phyloP scores from a whole-genome alignment of 805 yeast species.

The Candida ipomoeae region DNA sequence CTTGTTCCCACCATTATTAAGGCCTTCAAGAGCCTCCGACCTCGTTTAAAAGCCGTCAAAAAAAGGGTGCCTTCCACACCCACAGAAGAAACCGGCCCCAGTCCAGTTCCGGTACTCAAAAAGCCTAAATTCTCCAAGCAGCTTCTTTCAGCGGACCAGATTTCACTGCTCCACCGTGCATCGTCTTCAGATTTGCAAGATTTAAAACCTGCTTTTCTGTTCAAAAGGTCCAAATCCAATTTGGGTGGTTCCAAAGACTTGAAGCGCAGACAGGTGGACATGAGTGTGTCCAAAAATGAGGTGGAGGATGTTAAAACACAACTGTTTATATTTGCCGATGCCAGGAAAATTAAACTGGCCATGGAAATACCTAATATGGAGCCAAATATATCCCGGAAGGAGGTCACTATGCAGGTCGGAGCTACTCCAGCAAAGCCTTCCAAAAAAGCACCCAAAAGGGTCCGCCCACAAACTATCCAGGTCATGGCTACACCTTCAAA shows the following conservation, averaged over 20 bases:
- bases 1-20: conserved; percentile 43
- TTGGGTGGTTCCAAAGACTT: conserved; percentile 33
- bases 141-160: conserved; percentile 9
- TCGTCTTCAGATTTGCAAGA: conserved; percentile 21
- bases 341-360: conserved; percentile 24
- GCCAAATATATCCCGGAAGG: too few relatives aligned
- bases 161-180: conserved; percentile 17
- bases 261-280: conserved; percentile 39
- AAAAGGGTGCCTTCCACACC: conserved; percentile 17
- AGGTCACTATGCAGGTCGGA: conserved; percentile 19
- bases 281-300: conserved; percentile 19
- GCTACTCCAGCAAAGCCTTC: conserved; percentile 25
- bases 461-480: conserved; percentile 4
- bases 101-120: background rate
- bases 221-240: conserved; percentile 39
- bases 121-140: conserved; percentile 16
- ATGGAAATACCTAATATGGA: conserved; percentile 18
- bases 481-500: conserved; percentile 16
- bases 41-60: conserved; percentile 16
- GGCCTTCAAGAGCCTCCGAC: conserved; percentile 44
- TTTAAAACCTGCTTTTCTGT: conserved; percentile 30
- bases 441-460: background rate
- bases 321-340: conserved; percentile 25
- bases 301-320: conserved; percentile 4
- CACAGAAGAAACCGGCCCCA: background rate